Percentiles rank a stretch among this genome's conserved stretches.
These are phyloP conservation scores for Lipomyces sp. DNA, from an alignment of 805 yeast genomes.

Conservation along the genomic window DNA sequence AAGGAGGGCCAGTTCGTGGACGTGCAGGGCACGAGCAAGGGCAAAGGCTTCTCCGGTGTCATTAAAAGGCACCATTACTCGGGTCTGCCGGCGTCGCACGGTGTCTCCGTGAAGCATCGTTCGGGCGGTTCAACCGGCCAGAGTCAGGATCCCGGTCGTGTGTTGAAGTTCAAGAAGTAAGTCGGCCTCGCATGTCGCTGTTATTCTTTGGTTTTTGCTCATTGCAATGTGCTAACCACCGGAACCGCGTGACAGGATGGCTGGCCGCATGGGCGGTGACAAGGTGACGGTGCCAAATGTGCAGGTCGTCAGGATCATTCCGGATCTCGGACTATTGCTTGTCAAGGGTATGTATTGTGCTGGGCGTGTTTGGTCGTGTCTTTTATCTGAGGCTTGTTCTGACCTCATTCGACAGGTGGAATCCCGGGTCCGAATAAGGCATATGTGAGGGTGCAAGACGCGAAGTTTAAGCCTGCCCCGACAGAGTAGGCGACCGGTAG, in stretches of 20 bases:
- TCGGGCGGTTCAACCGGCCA: constrained; percentile 97
- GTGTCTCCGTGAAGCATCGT: constrained; percentile 91
- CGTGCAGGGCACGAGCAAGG: constrained; percentile 72
- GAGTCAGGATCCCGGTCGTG: constrained; percentile 93
- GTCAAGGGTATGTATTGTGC: too few species aligned
- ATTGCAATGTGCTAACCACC: too few species aligned
- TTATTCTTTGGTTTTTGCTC: too few species aligned
- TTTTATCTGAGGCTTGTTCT: neutral
- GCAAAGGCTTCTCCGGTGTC: constrained; percentile 97
- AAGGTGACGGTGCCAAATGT: constrained; percentile 71
- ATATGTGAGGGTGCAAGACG: constrained; percentile 72
- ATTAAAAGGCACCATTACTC: constrained; percentile 91
- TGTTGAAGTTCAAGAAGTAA: constrained; percentile 82
- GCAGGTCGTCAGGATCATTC: constrained; percentile 74
- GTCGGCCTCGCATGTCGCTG: neutral
- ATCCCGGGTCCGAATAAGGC: constrained; percentile 86
- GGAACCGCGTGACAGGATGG: too few species aligned
- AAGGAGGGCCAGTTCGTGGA: constrained; percentile 81
- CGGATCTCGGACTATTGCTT: constrained; percentile 72
- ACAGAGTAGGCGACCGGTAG: neutral
- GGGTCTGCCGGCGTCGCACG: constrained; percentile 92
- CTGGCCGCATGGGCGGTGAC: constrained; percentile 90
- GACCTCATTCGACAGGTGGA: constrained; percentile 44
- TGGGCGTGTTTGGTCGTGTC: neutral
- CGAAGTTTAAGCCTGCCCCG: constrained; percentile 45